Percentiles rank a stretch among this genome's conserved stretches.
Evolutionary conservation across 331 rosid species (phyloP).

Genomic region (Quercus lobata): DNA sequence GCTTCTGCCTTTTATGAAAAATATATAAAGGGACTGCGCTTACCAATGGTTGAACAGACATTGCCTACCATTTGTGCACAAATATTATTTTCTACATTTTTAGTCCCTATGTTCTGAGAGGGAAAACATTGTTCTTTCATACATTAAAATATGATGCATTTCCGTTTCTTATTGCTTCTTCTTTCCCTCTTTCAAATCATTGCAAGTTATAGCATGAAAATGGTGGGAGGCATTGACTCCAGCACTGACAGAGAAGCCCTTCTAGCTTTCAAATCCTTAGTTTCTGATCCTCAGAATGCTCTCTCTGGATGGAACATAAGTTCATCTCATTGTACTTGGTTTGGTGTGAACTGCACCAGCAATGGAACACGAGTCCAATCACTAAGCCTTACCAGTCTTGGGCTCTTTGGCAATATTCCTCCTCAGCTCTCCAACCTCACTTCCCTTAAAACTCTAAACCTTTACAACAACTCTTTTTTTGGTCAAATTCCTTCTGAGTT

Average conservation of each 20-base stretch:
- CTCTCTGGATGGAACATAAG: neutral
- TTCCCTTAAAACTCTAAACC: neutral
- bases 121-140: neutral
- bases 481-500: neutral
- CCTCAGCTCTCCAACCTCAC: neutral
- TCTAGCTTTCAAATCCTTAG: neutral
- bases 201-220: neutral
- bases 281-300: neutral
- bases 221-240: neutral
- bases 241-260: neutral
- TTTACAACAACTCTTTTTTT: neutral
- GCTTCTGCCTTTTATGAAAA: too few species aligned
- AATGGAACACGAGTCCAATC: neutral
- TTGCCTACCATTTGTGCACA: too few species aligned
- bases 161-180: neutral
- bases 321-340: slow-evolving; percentile 2
- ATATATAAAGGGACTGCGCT: too few species aligned
- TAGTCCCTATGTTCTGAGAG: too few species aligned
- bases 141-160: neutral
- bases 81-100: too few species aligned
- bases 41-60: too few species aligned
- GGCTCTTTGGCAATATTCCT: neutral
- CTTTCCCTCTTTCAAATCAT: neutral
- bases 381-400: neutral
- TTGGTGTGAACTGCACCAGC: neutral